A percentile compares a stretch with the other conserved stretches of the same genome.
These are phyloP conservation scores for Coniella lustricola DNA, from an alignment of 2,329 filamentous ascomycete species.

Conservation along the genomic window DNA sequence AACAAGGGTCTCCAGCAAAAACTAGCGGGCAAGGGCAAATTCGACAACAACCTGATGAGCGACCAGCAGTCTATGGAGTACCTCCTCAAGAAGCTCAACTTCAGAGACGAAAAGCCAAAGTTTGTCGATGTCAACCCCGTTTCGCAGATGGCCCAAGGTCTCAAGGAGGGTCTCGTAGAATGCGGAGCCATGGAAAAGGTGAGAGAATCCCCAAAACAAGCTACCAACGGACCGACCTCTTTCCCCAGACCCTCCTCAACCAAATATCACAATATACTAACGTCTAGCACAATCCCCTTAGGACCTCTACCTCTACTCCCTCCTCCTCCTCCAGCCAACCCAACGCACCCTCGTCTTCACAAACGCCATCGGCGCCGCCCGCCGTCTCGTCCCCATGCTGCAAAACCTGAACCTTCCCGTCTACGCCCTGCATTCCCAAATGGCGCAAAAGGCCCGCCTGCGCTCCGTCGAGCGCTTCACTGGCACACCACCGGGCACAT, in stretches of 20 bases:
- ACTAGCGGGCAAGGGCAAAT: slow-evolving; percentile 68
- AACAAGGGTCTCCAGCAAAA: slow-evolving; percentile 88
- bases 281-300: slow-evolving; percentile 27
- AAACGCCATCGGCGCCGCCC: slow-evolving; percentile 90
- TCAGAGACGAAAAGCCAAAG: slow-evolving; percentile 74
- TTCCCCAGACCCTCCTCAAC: too few species aligned
- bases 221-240: neutral
- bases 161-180: slow-evolving; percentile 87
- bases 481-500: slow-evolving; percentile 43
- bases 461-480: slow-evolving; percentile 87
- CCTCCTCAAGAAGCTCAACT: slow-evolving; percentile 81
- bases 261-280: neutral
- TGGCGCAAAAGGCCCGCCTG: slow-evolving; percentile 93
- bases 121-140: slow-evolving; percentile 90
- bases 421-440: slow-evolving; percentile 79
- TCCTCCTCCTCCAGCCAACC: slow-evolving; percentile 75
- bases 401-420: slow-evolving; percentile 73
- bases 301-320: slow-evolving; percentile 88
- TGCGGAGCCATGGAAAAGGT: slow-evolving; percentile 92
- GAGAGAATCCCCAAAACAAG: too few species aligned
- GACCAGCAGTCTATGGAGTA: slow-evolving; percentile 87
- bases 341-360: slow-evolving; percentile 84
- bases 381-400: slow-evolving; percentile 76
- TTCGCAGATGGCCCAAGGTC: slow-evolving; percentile 76
- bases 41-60: slow-evolving; percentile 50